Percentiles rank a stretch among this genome's conserved stretches.
These are phyloP conservation scores for Gaultheria prostrata DNA, from an alignment of 148 eudicot species.

Conservation along the genomic window DNA sequence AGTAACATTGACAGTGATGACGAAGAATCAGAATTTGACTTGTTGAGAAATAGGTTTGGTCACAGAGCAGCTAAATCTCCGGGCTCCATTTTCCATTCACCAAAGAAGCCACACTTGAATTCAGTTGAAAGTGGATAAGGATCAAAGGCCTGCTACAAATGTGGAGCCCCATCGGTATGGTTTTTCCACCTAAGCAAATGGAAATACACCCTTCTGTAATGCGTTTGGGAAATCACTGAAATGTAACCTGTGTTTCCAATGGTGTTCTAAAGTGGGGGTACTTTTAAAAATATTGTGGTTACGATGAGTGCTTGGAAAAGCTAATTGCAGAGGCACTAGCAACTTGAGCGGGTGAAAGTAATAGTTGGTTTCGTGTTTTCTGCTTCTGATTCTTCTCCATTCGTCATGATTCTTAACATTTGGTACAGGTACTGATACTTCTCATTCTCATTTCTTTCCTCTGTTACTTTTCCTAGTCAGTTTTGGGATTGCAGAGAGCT, in stretches of 20 bases:
- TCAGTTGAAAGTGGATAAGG: neutral
- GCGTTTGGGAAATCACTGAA: neutral
- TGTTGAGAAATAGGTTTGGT: conserved; percentile 25
- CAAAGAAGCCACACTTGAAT: conserved; percentile 31
- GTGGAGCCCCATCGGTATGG: neutral
- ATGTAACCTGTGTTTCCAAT: neutral
- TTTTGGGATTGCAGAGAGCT: neutral
- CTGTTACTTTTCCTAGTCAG: neutral
- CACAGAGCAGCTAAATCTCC: conserved; percentile 27
- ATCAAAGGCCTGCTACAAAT: conserved; percentile 1
- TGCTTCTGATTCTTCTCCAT: conserved; percentile 3
- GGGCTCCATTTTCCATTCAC: conserved; percentile 42
- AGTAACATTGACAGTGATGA: conserved; percentile 69
- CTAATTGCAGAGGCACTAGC: neutral
- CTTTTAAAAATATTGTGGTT: neutral
- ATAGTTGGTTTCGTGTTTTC: neutral
- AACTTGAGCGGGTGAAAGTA: neutral
- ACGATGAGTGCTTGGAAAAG: neutral
- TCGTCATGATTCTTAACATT: conserved; percentile 3
- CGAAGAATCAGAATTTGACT: conserved; percentile 54
- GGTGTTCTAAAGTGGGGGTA: neutral
- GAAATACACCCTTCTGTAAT: neutral
- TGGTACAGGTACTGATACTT: conserved; percentile 3
- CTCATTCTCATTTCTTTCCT: neutral
- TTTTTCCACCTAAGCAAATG: neutral